phyloP scores from a whole-genome alignment of 2,329 filamentous ascomycete genomes.

The Colletotrichum cuscutae region DNA sequence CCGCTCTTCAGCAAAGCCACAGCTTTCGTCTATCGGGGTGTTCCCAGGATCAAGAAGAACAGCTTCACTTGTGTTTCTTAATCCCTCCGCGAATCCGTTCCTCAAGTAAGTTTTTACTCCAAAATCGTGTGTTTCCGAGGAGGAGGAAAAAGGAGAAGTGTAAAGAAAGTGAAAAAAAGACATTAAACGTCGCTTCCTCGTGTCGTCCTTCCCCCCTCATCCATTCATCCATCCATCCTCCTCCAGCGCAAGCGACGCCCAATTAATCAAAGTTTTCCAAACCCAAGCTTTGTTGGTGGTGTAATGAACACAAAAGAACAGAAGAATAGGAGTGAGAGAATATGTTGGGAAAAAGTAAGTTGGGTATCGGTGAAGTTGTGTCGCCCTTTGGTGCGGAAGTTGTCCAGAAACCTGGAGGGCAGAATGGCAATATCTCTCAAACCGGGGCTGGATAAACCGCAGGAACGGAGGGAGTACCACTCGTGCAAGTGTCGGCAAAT shows the following conservation, averaged over 20 bases:
- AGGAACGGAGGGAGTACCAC: not conserved
- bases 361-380: constrained; percentile 29
- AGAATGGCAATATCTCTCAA: not conserved
- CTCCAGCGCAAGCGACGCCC: not conserved
- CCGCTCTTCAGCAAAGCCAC: not conserved
- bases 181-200: constrained; percentile 23
- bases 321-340: not conserved
- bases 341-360: not conserved
- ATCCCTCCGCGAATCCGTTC: not conserved
- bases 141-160: not conserved
- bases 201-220: not conserved
- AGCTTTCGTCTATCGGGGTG: not conserved
- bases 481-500: not conserved
- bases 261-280: not conserved
- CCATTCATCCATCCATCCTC: not conserved
- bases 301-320: constrained; percentile 8
- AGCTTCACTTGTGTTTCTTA: not conserved
- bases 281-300: not conserved
- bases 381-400: not conserved
- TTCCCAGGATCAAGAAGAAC: not conserved
- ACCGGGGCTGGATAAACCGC: not conserved
- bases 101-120: not conserved
- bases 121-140: not conserved
- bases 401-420: not conserved
- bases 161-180: not conserved